These are phyloP conservation scores for Angomonas ambiguus DNA, from an alignment of 208 protist species.

Conservation along the genomic window DNA sequence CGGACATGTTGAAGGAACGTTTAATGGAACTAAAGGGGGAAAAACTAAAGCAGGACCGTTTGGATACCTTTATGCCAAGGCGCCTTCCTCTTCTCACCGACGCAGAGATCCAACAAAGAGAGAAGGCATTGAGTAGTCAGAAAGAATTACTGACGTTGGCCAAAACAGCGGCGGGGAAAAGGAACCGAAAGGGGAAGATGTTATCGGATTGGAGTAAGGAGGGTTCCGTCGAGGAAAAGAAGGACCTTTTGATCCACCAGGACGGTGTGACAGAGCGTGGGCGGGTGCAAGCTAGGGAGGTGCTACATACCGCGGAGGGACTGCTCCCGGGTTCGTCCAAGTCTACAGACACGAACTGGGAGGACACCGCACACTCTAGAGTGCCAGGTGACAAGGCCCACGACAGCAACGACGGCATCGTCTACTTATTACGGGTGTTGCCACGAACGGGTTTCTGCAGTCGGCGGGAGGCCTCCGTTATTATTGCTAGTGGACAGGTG, in stretches of 20 bases:
- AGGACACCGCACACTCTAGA: background rate
- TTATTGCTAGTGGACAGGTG: constrained; percentile 80
- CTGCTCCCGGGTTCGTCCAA: constrained; percentile 18
- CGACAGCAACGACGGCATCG: constrained; percentile 16
- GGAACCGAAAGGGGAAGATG: constrained; percentile 20
- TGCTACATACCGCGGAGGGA: constrained; percentile 10
- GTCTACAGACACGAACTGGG: background rate
- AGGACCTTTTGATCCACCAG: constrained; percentile 15
- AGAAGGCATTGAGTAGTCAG: background rate
- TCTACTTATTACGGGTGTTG: constrained; percentile 71
- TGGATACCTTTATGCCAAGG: constrained; percentile 67
- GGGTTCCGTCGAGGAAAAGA: background rate
- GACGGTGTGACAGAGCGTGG: constrained; percentile 19
- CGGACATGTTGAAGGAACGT: constrained; percentile 85
- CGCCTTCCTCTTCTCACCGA: constrained; percentile 41
- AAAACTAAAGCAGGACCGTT: constrained; percentile 67
- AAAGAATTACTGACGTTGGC: constrained; percentile 6
- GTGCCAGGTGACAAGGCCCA: background rate
- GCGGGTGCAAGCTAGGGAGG: constrained; percentile 10
- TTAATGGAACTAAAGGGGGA: constrained; percentile 85
- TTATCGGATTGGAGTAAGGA: constrained; percentile 15
- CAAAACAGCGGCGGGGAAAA: background rate
- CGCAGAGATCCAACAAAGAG: constrained; percentile 18
- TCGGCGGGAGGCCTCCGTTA: constrained; percentile 58
- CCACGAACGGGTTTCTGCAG: constrained; percentile 80